Evolutionary conservation across 1,139 yeast species (phyloP), one percentile per base, ranked within the genome.

Genomic region (Candida sp.): DNA sequence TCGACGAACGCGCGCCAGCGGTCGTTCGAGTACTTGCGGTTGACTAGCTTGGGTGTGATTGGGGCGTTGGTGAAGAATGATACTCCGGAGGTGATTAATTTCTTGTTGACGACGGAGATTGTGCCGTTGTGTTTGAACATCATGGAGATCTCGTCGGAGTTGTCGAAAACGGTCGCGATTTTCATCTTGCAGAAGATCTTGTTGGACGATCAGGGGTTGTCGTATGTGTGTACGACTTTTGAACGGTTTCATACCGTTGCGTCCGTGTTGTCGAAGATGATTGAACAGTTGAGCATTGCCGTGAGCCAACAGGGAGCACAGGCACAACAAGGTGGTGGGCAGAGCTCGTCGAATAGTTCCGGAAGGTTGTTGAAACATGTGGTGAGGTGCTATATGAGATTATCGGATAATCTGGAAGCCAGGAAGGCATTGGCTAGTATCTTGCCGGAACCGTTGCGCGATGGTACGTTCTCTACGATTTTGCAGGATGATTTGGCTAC

Each of bases 1-100:
- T 91, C 92, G 61, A 93, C 98, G 4, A 90, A 90, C 56, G 90
- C 97, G 40, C 88, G 94, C 65, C 93, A 92, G 59, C 80, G 97
- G 59, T 90, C 97, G 9, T 94, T 93, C 73, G 99, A 94, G 70
- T 94, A 94, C 67, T 78, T 94, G 61, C 80, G 99, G 57, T 78
- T 94, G 55, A 94, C 99, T 1, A 89, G 97, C 52, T 81, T 94
- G 54, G 99, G 99, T 35, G 98, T 94, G 4, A 90, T 94, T 67
- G 99, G 99, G 17, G 99, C 99, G 0, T 75, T 94, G 54, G 99
- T 94, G 30, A 94, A 94, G 63, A 93, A 93, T 67, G 99, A 94
- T 65, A 90, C 97, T 3, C 92, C 97, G 9, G 98, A 94, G 61
- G 99, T 94, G 47, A 93, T 94, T 55, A 88, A 89, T 56, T 94